Base-by-base conservation (phyloP, 306 rosid species). In the Acacia crassicarpa region DNA sequence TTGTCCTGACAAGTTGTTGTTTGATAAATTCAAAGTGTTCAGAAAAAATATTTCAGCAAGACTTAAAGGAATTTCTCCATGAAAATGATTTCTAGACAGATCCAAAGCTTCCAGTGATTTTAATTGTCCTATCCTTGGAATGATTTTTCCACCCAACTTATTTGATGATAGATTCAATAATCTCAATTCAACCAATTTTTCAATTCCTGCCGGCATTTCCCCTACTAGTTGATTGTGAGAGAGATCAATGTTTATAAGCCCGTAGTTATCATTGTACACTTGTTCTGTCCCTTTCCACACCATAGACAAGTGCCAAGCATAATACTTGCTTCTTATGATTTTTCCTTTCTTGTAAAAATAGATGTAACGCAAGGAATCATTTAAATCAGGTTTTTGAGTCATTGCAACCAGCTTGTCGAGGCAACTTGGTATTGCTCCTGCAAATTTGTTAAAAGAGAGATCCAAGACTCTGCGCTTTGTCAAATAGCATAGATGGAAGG, bases 1-100 rank as follows among this genome's bases (percentile, higher is more conserved):
- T 68, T 13, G 2, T 30, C 81, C 81, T 0, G 32, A 53, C 30
- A 82, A 44, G 30, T 33, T 82, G 66, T 82, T 82, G 5, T 58
- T 2, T 4, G 81, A 76, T 76, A 82, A 43, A 49, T 82, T 10
- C 53, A 82, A 56, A 10, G 3, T 19, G 13, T 2, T 20, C 0
- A 82, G 8, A 0, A 1, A 45, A 9, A 43, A 67, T 27, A 76
- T 53, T 2, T 53, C 35, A 8, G 32, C 32, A 38, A 82, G 48
- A 67, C 77, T 68, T 10, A 22, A 15, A 15, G 78, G 82, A 22
- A 82, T 82, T 13, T 41, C 16, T 11, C 85, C 67, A 9, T 2
- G 2, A n/a, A 82, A 79, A 13, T 58, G 77, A 51, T 82, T 82
- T 12, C 32, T 45, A 0, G 81, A 82, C 13, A 82, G 56, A 38